phyloP scores from a whole-genome alignment of 2,329 filamentous ascomycete species.

The Periconia digitata region DNA sequence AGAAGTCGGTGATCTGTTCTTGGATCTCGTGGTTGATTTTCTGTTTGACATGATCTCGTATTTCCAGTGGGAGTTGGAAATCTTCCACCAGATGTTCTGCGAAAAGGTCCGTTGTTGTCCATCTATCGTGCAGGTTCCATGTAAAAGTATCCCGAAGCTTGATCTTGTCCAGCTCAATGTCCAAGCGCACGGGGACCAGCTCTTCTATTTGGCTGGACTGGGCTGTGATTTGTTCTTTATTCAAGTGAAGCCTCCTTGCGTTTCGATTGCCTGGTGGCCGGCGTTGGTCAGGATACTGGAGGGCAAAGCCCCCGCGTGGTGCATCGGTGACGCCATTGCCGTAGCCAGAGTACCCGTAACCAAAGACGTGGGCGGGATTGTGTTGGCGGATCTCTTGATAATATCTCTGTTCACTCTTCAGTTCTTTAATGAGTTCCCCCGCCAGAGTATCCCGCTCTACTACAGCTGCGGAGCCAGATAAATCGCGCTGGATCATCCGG shows the following conservation, averaged over 20 bases:
- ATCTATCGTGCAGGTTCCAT: slow-evolving; percentile 93
- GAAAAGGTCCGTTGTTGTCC: slow-evolving; percentile 78
- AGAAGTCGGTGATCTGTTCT: slow-evolving; percentile 91
- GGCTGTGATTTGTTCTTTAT: slow-evolving; percentile 76
- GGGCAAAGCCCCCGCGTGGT: slow-evolving; percentile 52
- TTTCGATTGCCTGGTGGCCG: slow-evolving; percentile 75
- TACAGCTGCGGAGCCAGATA: slow-evolving; percentile 59
- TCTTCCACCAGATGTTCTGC: slow-evolving; percentile 90
- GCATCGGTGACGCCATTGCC: slow-evolving; percentile 82
- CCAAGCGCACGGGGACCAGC: slow-evolving; percentile 84
- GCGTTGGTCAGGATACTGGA: slow-evolving; percentile 80
- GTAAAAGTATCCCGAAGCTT: slow-evolving; percentile 97
- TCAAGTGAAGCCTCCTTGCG: slow-evolving; percentile 71
- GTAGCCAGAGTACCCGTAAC: slow-evolving; percentile 80
- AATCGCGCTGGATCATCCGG: slow-evolving; percentile 66
- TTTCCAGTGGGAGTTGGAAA: slow-evolving; percentile 71
- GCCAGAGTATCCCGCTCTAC: slow-evolving; percentile 48
- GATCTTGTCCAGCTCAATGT: slow-evolving; percentile 94
- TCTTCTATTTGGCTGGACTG: slow-evolving; percentile 93
- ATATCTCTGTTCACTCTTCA: slow-evolving; percentile 29
- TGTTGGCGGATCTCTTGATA: slow-evolving; percentile 51
- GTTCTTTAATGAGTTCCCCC: slow-evolving; percentile 67
- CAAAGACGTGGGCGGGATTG: slow-evolving; percentile 63
- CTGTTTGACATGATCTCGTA: slow-evolving; percentile 57
- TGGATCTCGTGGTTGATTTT: slow-evolving; percentile 75